Conservation (phyloP, 2,329 filamentous ascomycete species). For the Apiospora koreana region DNA sequence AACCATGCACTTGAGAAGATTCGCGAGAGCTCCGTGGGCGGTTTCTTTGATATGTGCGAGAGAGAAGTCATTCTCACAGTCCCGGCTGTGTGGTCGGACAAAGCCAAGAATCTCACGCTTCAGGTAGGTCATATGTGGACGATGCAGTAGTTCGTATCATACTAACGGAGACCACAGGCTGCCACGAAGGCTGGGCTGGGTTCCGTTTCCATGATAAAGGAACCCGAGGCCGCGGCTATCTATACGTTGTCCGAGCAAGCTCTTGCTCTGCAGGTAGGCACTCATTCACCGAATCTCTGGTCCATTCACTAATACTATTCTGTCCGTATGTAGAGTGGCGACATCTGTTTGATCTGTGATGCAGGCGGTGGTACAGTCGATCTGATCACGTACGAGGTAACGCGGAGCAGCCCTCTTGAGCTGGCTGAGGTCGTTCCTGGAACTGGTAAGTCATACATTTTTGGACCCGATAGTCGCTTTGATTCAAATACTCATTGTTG, state of each 20-base stretch:
- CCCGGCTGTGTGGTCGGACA: slow-evolving; percentile 15
- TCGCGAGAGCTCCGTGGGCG: background rate
- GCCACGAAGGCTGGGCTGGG: background rate
- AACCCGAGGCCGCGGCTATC: background rate
- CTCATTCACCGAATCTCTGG: fast-evolving
- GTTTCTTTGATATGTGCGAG: slow-evolving; percentile 11
- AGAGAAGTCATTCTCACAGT: slow-evolving; percentile 12
- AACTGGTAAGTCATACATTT: background rate
- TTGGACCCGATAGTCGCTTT: background rate
- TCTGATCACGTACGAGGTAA: background rate
- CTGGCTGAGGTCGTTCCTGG: background rate
- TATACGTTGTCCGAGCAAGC: background rate
- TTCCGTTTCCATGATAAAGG: background rate
- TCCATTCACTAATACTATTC: background rate
- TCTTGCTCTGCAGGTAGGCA: background rate
- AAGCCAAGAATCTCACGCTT: slow-evolving; percentile 9
- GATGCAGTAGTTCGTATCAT: background rate
- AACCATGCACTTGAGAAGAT: slow-evolving; percentile 4
- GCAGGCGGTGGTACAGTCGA: slow-evolving; percentile 7
- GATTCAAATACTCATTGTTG: background rate
- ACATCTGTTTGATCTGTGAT: background rate
- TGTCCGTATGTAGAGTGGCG: background rate
- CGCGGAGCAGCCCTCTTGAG: background rate
- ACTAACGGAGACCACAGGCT: background rate
- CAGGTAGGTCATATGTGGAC: background rate